phyloP scores from a whole-genome alignment of 2,329 filamentous ascomycete species.

The Diaporthe ampelina region DNA sequence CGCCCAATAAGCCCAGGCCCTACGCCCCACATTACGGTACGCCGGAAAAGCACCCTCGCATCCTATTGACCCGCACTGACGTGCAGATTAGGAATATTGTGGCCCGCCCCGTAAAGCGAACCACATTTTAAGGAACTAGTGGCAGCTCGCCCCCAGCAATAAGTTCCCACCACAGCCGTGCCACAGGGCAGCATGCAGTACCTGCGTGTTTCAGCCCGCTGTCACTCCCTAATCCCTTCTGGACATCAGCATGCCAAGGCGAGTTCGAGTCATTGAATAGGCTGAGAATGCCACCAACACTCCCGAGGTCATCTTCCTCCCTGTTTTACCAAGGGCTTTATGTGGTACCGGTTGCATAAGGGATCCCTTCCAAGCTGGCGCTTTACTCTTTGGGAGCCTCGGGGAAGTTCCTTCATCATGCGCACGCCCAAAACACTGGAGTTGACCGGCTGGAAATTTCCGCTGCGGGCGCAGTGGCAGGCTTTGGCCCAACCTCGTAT shows the following conservation, averaged over 20 bases:
- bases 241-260: not conserved
- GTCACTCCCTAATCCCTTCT: not conserved
- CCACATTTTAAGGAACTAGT: slow-evolving; percentile 7
- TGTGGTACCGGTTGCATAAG: slow-evolving; percentile 15
- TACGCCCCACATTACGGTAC: slow-evolving; percentile 8
- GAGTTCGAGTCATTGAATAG: slow-evolving; percentile 18
- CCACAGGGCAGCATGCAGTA: not conserved
- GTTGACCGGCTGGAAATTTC: not conserved
- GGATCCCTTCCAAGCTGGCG: not conserved
- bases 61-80: not conserved
- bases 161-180: not conserved
- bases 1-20: not conserved
- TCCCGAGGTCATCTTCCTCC: not conserved
- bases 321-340: slow-evolving; percentile 6
- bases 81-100: slow-evolving; percentile 18
- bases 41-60: slow-evolving; percentile 9
- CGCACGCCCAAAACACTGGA: not conserved
- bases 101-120: not conserved
- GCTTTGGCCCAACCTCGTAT: slow-evolving; percentile 5
- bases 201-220: slow-evolving; percentile 4
- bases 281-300: slow-evolving; percentile 15
- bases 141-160: not conserved
- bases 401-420: slow-evolving; percentile 1
- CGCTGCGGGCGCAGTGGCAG: not conserved
- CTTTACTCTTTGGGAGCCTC: slow-evolving; percentile 3